Evolutionary conservation across 768 basidiomycete species (phyloP), one percentile per base, ranked within the genome.

Genomic region (Lactifluus subvellereus): DNA sequence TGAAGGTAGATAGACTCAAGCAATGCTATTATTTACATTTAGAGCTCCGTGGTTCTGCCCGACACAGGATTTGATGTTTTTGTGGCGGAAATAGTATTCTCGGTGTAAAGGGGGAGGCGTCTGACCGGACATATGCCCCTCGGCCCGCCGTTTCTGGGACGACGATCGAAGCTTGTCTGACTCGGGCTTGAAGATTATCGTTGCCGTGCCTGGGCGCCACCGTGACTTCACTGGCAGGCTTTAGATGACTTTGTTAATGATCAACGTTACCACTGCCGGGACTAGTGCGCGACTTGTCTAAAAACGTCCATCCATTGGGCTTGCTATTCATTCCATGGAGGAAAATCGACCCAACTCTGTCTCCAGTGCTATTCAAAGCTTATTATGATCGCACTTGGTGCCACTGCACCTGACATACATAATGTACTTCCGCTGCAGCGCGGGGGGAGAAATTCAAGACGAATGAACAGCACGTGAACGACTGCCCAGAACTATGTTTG

Each of bases 1-100:
- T 30, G 79, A 83, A 70, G 68, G 73, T 54, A 54, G 60, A 45
- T 53, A 53, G 35, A 22, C n/a, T 30, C 16, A 38, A 38, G 18
- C 37, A 30, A 37, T 33, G 3, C 32, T 35, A 22, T 37, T 16
- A 43, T 45, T 48, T 1, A 48, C 4, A 32, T 35, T 30, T 47
- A 35, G 8, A 33, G 30, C 9, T 14, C 16, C 48, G 7, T 38
- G 35, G 22, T n/a, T 42, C 27, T 40, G 11, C n/a, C 6, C 20
- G 10, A 59, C 13, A 16, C 13, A 53, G 30, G 43, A 45, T 52
- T 52, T 51, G 30, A 14, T 16, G n/a, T 22, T 49, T 13, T 33
- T 50, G 37, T 59, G 58, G 33, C 47, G 22, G 47, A 27, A 48
- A 11, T 27, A 10, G 47, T 11, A 48, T n/a, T 27, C 47, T 22